Evolutionary conservation across 805 yeast genomes (phyloP).

Genomic region (Pichia heedii): DNA sequence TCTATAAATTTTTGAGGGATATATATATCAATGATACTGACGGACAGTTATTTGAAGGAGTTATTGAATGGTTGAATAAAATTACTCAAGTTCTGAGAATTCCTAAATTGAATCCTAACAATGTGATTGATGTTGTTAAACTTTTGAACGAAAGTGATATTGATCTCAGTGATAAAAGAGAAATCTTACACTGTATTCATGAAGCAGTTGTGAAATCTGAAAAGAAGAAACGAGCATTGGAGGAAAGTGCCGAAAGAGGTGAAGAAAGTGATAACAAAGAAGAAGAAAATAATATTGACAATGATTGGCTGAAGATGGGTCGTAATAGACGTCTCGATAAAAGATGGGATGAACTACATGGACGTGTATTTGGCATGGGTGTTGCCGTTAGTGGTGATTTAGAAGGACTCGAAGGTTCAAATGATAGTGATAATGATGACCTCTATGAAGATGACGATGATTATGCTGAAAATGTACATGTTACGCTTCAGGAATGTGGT

Average conservation of each 20-base stretch:
- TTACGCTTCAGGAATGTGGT: not conserved
- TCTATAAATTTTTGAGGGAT: conserved; percentile 70
- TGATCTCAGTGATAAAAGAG: conserved; percentile 5
- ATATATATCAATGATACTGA: conserved; percentile 63
- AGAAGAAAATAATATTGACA: conserved; percentile 12
- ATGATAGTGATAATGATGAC: not conserved
- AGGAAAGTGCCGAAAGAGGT: conserved; percentile 20
- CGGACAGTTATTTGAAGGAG: conserved; percentile 51
- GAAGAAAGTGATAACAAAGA: not conserved
- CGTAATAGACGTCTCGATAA: conserved; percentile 21
- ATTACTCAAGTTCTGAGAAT: conserved; percentile 52
- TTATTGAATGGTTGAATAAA: conserved; percentile 66
- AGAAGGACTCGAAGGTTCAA: not conserved
- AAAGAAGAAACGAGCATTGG: conserved; percentile 31
- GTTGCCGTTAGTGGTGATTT: conserved; percentile 3
- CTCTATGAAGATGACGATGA: not conserved
- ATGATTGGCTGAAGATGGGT: conserved; percentile 17
- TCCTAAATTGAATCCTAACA: conserved; percentile 28
- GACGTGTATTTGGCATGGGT: conserved; percentile 17
- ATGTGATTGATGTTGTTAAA: conserved; percentile 37
- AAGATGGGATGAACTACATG: conserved; percentile 39
- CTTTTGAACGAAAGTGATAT: conserved; percentile 20
- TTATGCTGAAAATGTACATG: not conserved
- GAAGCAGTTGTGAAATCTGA: conserved; percentile 30
- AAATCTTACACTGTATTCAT: conserved; percentile 34